These are phyloP conservation scores for Nyssa sinensis DNA, from an alignment of 148 eudicot species.

Conservation along the genomic window DNA sequence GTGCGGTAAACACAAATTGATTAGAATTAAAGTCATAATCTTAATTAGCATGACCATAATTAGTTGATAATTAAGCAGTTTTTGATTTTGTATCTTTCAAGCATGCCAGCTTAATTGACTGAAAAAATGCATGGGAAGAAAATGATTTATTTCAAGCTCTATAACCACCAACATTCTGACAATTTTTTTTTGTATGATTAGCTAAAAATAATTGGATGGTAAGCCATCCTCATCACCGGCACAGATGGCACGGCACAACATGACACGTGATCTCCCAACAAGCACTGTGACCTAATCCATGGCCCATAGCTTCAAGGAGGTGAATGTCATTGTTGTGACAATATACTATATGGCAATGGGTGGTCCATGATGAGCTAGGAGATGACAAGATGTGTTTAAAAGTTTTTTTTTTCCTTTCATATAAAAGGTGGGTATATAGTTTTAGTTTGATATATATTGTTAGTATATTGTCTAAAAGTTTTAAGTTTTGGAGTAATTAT, in stretches of 20 bases:
- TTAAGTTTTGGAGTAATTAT: no score
- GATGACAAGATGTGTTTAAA: no score
- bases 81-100: background rate
- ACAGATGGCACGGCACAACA: constrained; percentile 4
- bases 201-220: constrained; percentile 9
- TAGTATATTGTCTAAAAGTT: no score
- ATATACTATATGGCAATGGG: no score
- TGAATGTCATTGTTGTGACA: background rate
- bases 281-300: background rate
- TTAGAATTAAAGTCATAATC: background rate
- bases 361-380: no score
- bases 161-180: constrained; percentile 12
- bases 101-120: background rate
- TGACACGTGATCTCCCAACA: background rate
- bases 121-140: background rate
- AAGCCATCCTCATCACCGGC: constrained; percentile 14
- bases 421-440: no score
- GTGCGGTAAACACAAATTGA: background rate
- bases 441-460: no score
- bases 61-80: no score
- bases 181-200: constrained; percentile 8
- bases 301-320: background rate
- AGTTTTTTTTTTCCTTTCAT: no score
- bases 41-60: background rate
- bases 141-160: background rate